Percentiles rank a stretch among this genome's conserved stretches.
These are phyloP conservation scores for Serendipita vermifera DNA, from an alignment of 768 basidiomycete species.

Conservation along the genomic window DNA sequence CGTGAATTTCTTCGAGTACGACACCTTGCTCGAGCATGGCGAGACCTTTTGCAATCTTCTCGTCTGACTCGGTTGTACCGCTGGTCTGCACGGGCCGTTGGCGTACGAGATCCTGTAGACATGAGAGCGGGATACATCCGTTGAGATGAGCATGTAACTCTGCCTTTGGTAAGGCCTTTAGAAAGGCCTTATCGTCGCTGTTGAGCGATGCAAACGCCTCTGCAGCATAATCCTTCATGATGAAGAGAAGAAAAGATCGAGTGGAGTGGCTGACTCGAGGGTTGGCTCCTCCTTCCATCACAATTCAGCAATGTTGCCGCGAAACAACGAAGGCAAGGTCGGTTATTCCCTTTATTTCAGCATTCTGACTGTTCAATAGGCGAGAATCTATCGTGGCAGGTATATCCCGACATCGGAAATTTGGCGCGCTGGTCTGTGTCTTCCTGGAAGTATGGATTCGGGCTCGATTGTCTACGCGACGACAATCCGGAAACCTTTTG, in stretches of 20 bases:
- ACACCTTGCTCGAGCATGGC: slow-evolving; percentile 29
- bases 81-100: slow-evolving; percentile 10
- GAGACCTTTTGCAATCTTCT: slow-evolving; percentile 30
- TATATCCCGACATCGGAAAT: slow-evolving; percentile 61
- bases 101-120: slow-evolving; percentile 48
- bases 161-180: slow-evolving; percentile 58
- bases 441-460: slow-evolving; percentile 92
- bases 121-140: slow-evolving; percentile 59
- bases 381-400: no score
- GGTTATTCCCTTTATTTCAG: no score
- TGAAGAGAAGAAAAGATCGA: no score
- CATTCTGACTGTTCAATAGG: no score
- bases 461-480: slow-evolving; percentile 82
- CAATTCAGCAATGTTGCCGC: no score
- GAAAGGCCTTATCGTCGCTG: slow-evolving; percentile 40
- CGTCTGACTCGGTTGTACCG: slow-evolving; percentile 16
- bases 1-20: slow-evolving; percentile 40
- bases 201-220: slow-evolving; percentile 43
- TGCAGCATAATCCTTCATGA: slow-evolving; percentile 17
- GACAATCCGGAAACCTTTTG: slow-evolving; percentile 88
- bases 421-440: slow-evolving; percentile 94
- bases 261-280: no score
- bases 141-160: slow-evolving; percentile 81
- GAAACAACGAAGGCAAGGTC: no score
- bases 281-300: no score